Evolutionary conservation across 139 green algal species (phyloP).

Genomic region (Asterochloris erici): DNA sequence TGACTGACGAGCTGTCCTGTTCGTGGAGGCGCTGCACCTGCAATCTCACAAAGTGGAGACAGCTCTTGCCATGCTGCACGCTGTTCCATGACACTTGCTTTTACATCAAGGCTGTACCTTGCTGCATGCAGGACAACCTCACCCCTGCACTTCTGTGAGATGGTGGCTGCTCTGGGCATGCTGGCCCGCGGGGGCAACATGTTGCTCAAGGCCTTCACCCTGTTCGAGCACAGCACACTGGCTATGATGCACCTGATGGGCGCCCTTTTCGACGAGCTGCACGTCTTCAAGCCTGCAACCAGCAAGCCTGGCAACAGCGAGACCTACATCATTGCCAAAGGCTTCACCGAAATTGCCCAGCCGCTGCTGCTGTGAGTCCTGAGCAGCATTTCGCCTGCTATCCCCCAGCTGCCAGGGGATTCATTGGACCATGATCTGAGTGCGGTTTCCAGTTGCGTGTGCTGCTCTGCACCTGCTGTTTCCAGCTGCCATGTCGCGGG

Average conservation of each 20-base stretch:
- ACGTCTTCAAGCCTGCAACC: slow-evolving; percentile 46
- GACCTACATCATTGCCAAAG: slow-evolving; percentile 36
- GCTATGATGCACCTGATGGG: slow-evolving; percentile 38
- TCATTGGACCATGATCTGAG: too few relatives aligned
- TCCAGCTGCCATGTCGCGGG: too few relatives aligned
- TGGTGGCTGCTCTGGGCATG: slow-evolving; percentile 43
- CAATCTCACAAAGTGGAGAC: too few relatives aligned
- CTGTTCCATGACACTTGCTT: too few relatives aligned
- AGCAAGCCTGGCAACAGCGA: slow-evolving; percentile 53
- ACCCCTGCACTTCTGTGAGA: slow-evolving; percentile 35
- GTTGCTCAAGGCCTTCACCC: slow-evolving; percentile 49
- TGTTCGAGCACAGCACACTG: slow-evolving; percentile 45
- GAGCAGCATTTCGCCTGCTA: neutral
- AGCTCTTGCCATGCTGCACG: too few relatives aligned
- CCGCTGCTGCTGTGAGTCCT: neutral
- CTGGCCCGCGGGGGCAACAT: slow-evolving; percentile 40
- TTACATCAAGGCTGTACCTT: too few relatives aligned
- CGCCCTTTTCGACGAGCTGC: slow-evolving; percentile 33
- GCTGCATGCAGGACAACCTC: slow-evolving; percentile 16
- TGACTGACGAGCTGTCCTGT: too few relatives aligned
- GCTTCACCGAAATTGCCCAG: slow-evolving; percentile 24
- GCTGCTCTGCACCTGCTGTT: too few relatives aligned
- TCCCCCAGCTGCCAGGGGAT: neutral
- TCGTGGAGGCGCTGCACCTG: too few relatives aligned
- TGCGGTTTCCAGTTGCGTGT: too few relatives aligned